phyloP scores from a whole-genome alignment of 768 basidiomycete genomes.

The Suillus ampliporus region DNA sequence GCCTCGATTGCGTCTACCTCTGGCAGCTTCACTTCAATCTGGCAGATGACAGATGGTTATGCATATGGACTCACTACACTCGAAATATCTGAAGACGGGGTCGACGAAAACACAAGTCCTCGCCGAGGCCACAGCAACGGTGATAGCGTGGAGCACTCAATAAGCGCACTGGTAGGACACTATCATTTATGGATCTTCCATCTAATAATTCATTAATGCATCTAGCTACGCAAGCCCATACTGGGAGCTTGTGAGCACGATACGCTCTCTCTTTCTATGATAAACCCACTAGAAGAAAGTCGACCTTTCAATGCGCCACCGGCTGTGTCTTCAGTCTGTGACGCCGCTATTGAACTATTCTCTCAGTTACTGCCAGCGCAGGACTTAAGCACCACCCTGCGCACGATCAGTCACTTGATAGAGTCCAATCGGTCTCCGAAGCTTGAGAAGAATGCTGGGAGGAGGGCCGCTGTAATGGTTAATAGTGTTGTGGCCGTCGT shows the following conservation, averaged over 20 bases:
- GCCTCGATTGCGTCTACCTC: slow-evolving; percentile 89
- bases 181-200: not conserved
- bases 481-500: slow-evolving; percentile 81
- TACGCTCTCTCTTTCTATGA: slow-evolving; percentile 69
- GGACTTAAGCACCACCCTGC: slow-evolving; percentile 61
- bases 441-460: slow-evolving; percentile 85
- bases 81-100: slow-evolving; percentile 54
- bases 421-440: slow-evolving; percentile 75
- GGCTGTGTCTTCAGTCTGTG: slow-evolving; percentile 81
- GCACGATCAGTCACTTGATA: slow-evolving; percentile 60
- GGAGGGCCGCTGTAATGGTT: slow-evolving; percentile 82
- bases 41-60: slow-evolving; percentile 89
- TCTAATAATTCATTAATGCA: not conserved
- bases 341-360: slow-evolving; percentile 90
- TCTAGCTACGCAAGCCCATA: slow-evolving; percentile 65
- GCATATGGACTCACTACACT: slow-evolving; percentile 88
- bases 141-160: slow-evolving; percentile 80
- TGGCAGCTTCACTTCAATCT: slow-evolving; percentile 83
- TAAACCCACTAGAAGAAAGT: slow-evolving; percentile 49
- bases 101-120: slow-evolving; percentile 26
- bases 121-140: slow-evolving; percentile 58
- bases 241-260: slow-evolving; percentile 89
- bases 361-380: slow-evolving; percentile 79
- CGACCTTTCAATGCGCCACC: slow-evolving; percentile 68
- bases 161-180: slow-evolving; percentile 73